Evolutionary conservation across 306 rosid species (phyloP).

Genomic region (Lithocarpus polystachyus): DNA sequence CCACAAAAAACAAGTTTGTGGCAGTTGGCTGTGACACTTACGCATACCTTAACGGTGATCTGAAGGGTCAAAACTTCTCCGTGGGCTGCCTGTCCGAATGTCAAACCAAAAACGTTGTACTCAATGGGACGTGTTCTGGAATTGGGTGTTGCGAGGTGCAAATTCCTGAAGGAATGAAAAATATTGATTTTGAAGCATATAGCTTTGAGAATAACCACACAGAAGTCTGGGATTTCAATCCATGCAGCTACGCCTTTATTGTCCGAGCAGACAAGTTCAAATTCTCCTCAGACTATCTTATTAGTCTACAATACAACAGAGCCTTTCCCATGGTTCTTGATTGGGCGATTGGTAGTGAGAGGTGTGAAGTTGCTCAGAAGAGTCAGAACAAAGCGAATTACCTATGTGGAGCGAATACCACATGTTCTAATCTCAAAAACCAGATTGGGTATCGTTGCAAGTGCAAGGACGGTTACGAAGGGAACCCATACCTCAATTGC

Average conservation of each 20-base stretch:
- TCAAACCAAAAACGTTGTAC: neutral
- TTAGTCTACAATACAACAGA: neutral
- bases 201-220: neutral
- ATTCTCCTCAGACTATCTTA: neutral
- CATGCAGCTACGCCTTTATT: conserved; percentile 22
- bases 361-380: neutral
- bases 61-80: neutral
- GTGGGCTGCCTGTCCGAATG: conserved; percentile 17
- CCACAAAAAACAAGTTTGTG: neutral
- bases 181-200: accelerated
- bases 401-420: too few species aligned
- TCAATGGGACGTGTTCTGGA: neutral
- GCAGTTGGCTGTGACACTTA: neutral
- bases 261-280: neutral
- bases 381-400: too few species aligned
- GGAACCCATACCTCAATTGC: conserved; percentile 28
- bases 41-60: neutral
- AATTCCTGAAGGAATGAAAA: neutral
- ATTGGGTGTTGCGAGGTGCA: conserved; percentile 19
- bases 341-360: conserved; percentile 13
- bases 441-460: conserved; percentile 20
- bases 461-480: conserved; percentile 24
- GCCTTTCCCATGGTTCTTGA: neutral
- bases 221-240: conserved; percentile 3
- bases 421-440: neutral